phyloP scores from a whole-genome alignment of 768 basidiomycete species.

The Boletellus ananas region DNA sequence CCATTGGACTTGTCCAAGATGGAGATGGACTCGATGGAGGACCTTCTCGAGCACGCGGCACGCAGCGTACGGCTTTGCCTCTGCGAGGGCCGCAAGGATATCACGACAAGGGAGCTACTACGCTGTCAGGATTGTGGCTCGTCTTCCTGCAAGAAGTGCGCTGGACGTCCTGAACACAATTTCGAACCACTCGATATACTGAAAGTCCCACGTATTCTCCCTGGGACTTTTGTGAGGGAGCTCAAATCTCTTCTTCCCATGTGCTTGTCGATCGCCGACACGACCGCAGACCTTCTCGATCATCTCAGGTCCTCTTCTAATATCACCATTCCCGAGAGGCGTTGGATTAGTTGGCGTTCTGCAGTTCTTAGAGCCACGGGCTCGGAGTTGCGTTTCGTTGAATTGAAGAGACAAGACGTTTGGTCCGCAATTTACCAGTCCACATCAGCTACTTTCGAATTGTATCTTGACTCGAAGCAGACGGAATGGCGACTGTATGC shows the following conservation, averaged over 20 bases:
- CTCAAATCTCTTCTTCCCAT: slow-evolving; percentile 84
- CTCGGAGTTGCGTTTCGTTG: slow-evolving; percentile 77
- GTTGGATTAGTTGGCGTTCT: slow-evolving; percentile 66
- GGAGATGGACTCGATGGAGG: slow-evolving; percentile 42
- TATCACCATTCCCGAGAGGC: slow-evolving; percentile 45
- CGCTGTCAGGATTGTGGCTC: slow-evolving; percentile 74
- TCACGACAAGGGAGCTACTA: slow-evolving; percentile 62
- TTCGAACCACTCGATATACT: slow-evolving; percentile 51
- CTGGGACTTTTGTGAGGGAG: slow-evolving; percentile 68
- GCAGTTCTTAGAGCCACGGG: slow-evolving; percentile 58
- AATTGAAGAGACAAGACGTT: slow-evolving; percentile 81
- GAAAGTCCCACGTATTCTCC: slow-evolving; percentile 58
- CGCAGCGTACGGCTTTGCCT: slow-evolving; percentile 75
- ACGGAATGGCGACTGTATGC: slow-evolving; percentile 88
- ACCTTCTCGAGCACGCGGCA: slow-evolving; percentile 61
- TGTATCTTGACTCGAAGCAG: slow-evolving; percentile 69
- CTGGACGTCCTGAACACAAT: slow-evolving; percentile 88
- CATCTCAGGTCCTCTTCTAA: slow-evolving; percentile 39
- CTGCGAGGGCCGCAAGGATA: slow-evolving; percentile 86
- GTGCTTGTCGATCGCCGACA: slow-evolving; percentile 60
- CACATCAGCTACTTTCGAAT: slow-evolving; percentile 63
- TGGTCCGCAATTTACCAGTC: slow-evolving; percentile 84
- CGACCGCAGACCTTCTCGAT: slow-evolving; percentile 52
- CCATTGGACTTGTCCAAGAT: slow-evolving; percentile 67
- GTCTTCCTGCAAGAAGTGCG: slow-evolving; percentile 81